phyloP scores from a whole-genome alignment of 768 basidiomycete genomes.

The Rhizopogon vinicolor region DNA sequence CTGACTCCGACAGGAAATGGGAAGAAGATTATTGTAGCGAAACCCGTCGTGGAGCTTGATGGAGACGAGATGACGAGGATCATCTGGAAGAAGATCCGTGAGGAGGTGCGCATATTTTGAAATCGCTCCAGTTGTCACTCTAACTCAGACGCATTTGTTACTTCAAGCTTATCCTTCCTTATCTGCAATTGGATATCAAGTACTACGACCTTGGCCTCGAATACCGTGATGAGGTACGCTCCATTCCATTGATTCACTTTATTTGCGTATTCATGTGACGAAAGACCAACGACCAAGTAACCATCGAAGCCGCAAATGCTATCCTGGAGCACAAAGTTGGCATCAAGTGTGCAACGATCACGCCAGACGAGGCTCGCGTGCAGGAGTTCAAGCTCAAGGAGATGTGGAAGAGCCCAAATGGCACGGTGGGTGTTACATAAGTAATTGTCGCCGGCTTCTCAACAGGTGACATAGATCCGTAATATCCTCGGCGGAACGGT shows the following conservation, averaged over 20 bases:
- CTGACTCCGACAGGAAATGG: conserved; percentile 16
- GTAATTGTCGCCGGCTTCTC: background rate
- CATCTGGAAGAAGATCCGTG: conserved; percentile 97
- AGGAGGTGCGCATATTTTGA: conserved; percentile 60
- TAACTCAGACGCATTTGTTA: background rate
- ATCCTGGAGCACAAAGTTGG: conserved; percentile 94
- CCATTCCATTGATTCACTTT: background rate
- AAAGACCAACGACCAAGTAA: conserved; percentile 91
- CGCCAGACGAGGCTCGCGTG: conserved; percentile 94
- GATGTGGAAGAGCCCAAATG: conserved; percentile 98
- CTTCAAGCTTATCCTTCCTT: conserved; percentile 88
- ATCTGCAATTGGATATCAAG: conserved; percentile 93
- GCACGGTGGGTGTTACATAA: conserved; percentile 56
- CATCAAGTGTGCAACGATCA: conserved; percentile 99
- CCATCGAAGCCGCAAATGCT: conserved; percentile 89
- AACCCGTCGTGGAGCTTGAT: conserved; percentile 92
- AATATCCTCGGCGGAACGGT: conserved; percentile 98
- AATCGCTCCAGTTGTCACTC: background rate
- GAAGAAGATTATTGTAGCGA: conserved; percentile 72
- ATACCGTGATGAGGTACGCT: conserved; percentile 74
- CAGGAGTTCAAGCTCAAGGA: conserved; percentile 97
- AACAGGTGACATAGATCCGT: conserved; percentile 57
- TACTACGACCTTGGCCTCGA: conserved; percentile 98
- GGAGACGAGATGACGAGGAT: conserved; percentile 99
- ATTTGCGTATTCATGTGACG: conserved; percentile 1